Evolutionary conservation across 345 rosid species (phyloP).

Genomic region (Angophora floribunda): DNA sequence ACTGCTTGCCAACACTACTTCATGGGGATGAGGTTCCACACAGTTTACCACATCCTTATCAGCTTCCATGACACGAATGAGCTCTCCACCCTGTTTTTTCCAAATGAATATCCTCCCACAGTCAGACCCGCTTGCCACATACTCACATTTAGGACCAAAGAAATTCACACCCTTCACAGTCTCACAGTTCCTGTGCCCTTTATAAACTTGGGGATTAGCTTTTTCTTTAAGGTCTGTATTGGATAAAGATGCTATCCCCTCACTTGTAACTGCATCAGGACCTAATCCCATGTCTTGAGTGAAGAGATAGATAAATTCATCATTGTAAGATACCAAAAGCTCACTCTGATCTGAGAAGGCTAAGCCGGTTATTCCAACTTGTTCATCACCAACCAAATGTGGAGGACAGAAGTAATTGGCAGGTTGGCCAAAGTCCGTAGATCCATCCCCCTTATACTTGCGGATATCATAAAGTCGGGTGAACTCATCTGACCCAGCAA

Average conservation of each 20-base stretch:
- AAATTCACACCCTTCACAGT: constrained; percentile 87
- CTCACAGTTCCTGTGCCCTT: constrained; percentile 68
- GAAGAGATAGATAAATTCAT: constrained; percentile 75
- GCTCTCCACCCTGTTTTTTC: constrained; percentile 77
- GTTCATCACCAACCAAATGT: constrained; percentile 47
- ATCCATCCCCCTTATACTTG: constrained; percentile 46
- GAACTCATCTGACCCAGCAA: constrained; percentile 76
- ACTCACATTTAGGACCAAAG: constrained; percentile 80
- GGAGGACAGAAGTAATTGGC: constrained; percentile 60
- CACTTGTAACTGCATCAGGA: constrained; percentile 25
- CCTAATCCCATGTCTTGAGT: constrained; percentile 74
- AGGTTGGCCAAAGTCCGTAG: constrained; percentile 49
- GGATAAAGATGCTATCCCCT: constrained; percentile 4
- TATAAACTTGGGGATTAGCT: constrained; percentile 47
- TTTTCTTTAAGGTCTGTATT: constrained; percentile 5
- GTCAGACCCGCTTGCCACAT: constrained; percentile 96
- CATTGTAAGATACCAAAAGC: constrained; percentile 75
- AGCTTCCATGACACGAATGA: constrained; percentile 71
- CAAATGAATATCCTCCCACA: constrained; percentile 93
- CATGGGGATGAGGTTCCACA: constrained; percentile 76
- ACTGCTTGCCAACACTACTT: constrained; percentile 69
- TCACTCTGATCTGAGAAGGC: constrained; percentile 89
- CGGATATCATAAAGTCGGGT: constrained; percentile 85
- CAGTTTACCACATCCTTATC: constrained; percentile 79
- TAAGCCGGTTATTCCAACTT: constrained; percentile 79